Conservation (phyloP, 345 rosid genomes). For the Noccaea caerulescens region DNA sequence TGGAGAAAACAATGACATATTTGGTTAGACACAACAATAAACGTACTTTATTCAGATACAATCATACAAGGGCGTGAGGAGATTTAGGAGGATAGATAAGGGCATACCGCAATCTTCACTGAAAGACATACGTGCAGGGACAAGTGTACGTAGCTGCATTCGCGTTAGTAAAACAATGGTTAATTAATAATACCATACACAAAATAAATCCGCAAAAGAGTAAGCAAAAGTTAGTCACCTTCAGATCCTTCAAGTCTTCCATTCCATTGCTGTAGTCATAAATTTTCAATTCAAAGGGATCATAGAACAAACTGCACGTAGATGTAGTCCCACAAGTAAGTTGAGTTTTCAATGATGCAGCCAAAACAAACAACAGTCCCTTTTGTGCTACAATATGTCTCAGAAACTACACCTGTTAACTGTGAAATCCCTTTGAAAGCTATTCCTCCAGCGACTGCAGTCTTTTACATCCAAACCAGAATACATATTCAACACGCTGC, state of each 20-base stretch:
- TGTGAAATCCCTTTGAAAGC: constrained; percentile 89
- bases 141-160: constrained; percentile 73
- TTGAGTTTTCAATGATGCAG: constrained; percentile 3
- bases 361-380: constrained; percentile 4
- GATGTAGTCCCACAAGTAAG: constrained; percentile 25
- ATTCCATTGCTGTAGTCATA: constrained; percentile 79
- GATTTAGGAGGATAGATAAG: constrained; percentile 39
- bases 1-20: constrained; percentile 9
- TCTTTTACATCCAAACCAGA: constrained; percentile 56
- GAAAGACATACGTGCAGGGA: constrained; percentile 79
- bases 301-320: constrained; percentile 47
- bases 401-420: constrained; percentile 67
- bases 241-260: constrained; percentile 68
- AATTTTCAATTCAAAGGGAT: constrained; percentile 65
- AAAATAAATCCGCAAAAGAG: constrained; percentile 22
- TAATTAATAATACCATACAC: background rate
- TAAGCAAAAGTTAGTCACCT: constrained; percentile 55
- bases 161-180: constrained; percentile 29
- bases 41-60: constrained; percentile 24
- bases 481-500: constrained; percentile 43
- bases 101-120: constrained; percentile 84
- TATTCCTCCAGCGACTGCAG: constrained; percentile 71
- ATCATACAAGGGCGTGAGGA: constrained; percentile 29
- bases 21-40: constrained; percentile 24
- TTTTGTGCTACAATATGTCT: background rate